Evolutionary conservation across 768 basidiomycete species (phyloP), one percentile per base, ranked within the genome.

Genomic region (Lactifluus volemus): DNA sequence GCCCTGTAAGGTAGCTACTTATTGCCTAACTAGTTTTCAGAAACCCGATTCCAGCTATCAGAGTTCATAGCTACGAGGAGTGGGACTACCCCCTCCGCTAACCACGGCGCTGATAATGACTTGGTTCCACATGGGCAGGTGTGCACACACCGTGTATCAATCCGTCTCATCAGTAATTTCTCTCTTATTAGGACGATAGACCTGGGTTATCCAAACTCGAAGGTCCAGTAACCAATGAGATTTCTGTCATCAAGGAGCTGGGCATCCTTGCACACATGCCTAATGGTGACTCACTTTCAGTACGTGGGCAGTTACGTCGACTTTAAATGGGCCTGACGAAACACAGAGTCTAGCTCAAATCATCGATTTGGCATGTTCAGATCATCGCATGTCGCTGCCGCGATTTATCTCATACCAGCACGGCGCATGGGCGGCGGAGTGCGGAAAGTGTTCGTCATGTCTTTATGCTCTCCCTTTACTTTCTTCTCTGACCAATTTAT

Each of bases 361-460:
- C 68, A 69, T 7, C 54, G 64, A 14, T 66, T 69, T 45, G 68
- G 47, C 56, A 14, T 42, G 56, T 53, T 49, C 56, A 7, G 57
- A 58, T 42, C 17, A 12, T 44, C 47, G 21, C 25, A 54, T 58
- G 34, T 53, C 81, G 4, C 67, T 88, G 10, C 61, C 71, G 25
- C 79, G 78, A 58, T 70, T 86, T 39, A 72, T 79, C 12, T 68
- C 76, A 0, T 84, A 84, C 66, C 82, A 82, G 63, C 84, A 84
- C 63, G 70, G 83, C n/a, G 44, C 78, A 34, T 87, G 85, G 86
- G 62, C 73, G 9, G 60, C 70, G 19, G 75, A 78, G 32, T 73
- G 73, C 5, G 70, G 65, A 34, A 67, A 70, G 64, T 67, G 86
- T 86, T 63, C 61, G 77, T 63, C 50, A 6, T 50, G 29, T 41